A percentile compares a stretch with the other conserved stretches of the same genome.
Conservation (phyloP, 441 rosid species). For the Arabidopsis lyrata region DNA sequence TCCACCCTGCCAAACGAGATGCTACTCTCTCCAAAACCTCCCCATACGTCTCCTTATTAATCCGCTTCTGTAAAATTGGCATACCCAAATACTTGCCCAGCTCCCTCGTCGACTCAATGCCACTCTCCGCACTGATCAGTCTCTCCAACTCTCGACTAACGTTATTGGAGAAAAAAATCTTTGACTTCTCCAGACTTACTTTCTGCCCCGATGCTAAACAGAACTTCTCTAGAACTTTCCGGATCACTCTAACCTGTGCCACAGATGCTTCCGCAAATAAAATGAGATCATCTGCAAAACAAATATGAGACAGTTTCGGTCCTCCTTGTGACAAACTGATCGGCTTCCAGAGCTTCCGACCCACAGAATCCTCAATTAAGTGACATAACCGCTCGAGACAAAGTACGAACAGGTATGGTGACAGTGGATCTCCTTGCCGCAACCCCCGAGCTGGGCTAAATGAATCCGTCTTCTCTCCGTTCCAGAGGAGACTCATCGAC, state of each 20-base stretch:
- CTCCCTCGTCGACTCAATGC: neutral
- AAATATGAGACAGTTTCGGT: neutral
- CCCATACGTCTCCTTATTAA: neutral
- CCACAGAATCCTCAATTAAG: too few relatives aligned
- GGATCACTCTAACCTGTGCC: neutral
- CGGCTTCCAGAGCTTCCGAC: neutral
- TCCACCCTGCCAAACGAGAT: neutral
- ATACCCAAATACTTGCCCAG: neutral
- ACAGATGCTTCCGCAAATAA: neutral
- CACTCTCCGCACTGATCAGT: neutral
- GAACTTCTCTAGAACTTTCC: neutral
- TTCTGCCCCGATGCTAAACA: neutral
- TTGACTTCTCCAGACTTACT: neutral
- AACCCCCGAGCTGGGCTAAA: too few relatives aligned
- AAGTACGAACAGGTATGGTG: too few relatives aligned
- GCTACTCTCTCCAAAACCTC: neutral
- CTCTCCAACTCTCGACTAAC: neutral
- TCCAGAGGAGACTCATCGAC: too few relatives aligned
- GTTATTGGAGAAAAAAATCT: neutral
- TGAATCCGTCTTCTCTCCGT: too few relatives aligned
- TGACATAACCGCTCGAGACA: too few relatives aligned
- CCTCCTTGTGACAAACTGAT: neutral
- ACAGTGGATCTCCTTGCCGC: too few relatives aligned
- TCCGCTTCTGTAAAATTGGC: neutral
- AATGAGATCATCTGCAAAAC: neutral